A percentile compares a stretch with the other conserved stretches of the same genome.
These are phyloP conservation scores for Aspergillus sp. DNA, from an alignment of 2,329 filamentous ascomycete species.

Conservation along the genomic window DNA sequence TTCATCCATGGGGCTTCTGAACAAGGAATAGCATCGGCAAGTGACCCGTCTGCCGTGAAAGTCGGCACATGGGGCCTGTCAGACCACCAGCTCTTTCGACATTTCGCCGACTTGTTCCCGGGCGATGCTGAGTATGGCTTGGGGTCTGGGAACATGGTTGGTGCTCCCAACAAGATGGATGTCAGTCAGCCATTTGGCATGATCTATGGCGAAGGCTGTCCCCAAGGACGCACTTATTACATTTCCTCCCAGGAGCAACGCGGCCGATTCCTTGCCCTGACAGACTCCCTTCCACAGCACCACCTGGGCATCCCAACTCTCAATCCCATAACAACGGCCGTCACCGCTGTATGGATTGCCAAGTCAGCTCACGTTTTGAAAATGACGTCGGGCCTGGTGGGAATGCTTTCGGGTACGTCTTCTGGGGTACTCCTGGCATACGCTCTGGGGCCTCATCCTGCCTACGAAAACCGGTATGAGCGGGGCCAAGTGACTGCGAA, in stretches of 20 bases:
- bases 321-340: slow-evolving; percentile 65
- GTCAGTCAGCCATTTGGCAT: slow-evolving; percentile 82
- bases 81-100: slow-evolving; percentile 71
- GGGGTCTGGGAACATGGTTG: slow-evolving; percentile 72
- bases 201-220: slow-evolving; percentile 81
- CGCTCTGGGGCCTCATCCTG: slow-evolving; percentile 63
- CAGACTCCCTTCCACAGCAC: slow-evolving; percentile 60
- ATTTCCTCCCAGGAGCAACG: slow-evolving; percentile 71
- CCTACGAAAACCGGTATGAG: slow-evolving; percentile 62
- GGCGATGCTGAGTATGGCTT: slow-evolving; percentile 74
- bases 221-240: slow-evolving; percentile 77
- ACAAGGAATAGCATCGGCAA: slow-evolving; percentile 72
- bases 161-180: slow-evolving; percentile 83
- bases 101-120: slow-evolving; percentile 75
- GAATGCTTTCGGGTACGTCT: slow-evolving; percentile 80
- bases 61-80: slow-evolving; percentile 78
- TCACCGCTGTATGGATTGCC: slow-evolving; percentile 84
- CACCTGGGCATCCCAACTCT: slow-evolving; percentile 75
- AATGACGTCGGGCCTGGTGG: slow-evolving; percentile 73
- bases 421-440: slow-evolving; percentile 80
- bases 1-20: slow-evolving; percentile 84
- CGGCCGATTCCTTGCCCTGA: slow-evolving; percentile 69
- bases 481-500: slow-evolving; percentile 80
- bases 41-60: slow-evolving; percentile 74
- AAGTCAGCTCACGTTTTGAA: slow-evolving; percentile 72